Base-by-base conservation (phyloP, 495 filamentous ascomycete species). In the Monascus purpureus region DNA sequence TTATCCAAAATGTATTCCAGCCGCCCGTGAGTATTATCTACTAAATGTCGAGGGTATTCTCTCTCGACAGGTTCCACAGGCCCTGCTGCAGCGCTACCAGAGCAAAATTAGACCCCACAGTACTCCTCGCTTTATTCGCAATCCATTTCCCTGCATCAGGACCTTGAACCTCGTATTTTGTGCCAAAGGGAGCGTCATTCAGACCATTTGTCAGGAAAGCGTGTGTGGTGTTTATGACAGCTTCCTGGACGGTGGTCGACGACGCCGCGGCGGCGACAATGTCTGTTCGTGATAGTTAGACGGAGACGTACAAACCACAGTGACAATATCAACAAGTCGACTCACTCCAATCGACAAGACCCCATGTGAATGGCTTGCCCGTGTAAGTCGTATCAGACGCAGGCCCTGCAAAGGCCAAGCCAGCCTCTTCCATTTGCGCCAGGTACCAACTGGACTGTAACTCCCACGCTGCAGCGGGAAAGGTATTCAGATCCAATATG, bases 71-170 rank as follows among this genome's bases (percentile, higher is more conserved):
- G n/a, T n/a, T n/a, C n/a, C n/a, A n/a, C n/a, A n/a, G n/a, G n/a
- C n/a, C n/a, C n/a, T 22, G 20, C 13, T 36, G 29, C 28, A 51
- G 43, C 7, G 55, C 50, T 26, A 58, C 40, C 4, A 61, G 18
- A 0, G 61, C 59, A 39, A 56, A 66, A 30, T 65, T 58, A 1
- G 55, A 55, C 4, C 60, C 64, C 2, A 57, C 49, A 6, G 61
- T 55, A 1, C 61, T 61, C 13, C 64, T 41, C 12, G 61, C 62
- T 25, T 33, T 40, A 17, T 55, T 57, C 20, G 25, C 16, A 48
- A 52, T 38, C 32, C 19, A 46, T 30, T 34, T n/a, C 5, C 27
- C 49, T 13, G 27, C 39, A 33, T 28, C 42, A 6, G 40, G 44
- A 26, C 43, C 34, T 3, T 35, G 34, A 15, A 53, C 55, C 41